Base-by-base conservation (phyloP, 208 protist genomes). In the Crithidia expoeki region DNA sequence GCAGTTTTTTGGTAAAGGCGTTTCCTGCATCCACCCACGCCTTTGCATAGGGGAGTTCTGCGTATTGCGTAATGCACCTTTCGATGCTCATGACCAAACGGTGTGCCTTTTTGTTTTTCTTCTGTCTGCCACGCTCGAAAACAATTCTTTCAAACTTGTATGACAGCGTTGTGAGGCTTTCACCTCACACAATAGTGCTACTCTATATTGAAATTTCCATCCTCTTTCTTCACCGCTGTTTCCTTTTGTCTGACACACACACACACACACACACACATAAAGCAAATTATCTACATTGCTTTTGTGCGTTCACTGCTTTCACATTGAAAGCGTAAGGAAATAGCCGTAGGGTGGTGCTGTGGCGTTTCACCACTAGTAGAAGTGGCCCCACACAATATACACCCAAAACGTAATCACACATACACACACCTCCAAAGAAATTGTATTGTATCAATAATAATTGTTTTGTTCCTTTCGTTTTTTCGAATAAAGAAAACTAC, bases 181-280 rank as follows among this genome's bases (percentile, higher is more conserved):
- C n/a, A n/a, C n/a, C n/a, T n/a, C n/a, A n/a, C n/a, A n/a, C n/a
- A n/a, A n/a, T n/a, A n/a, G n/a, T n/a, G n/a, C n/a, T n/a, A n/a
- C n/a, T 33, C 14, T 32, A 21, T 60, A 11, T 44, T 60, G 14
- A 11, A 28, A 27, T 2, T 40, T 64, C 16, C 40, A 21, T 36
- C 32, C 57, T 21, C 42, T 49, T 25, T 49, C 17, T 55, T 56
- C 57, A 7, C 65, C 33, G 62, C 33, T 56, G 3, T 64, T 62
- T 68, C 62, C 65, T 30, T 59, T 49, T 47, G 23, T 57, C 64
- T 64, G n/a, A n/a, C n/a, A n/a, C n/a, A n/a, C n/a, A n/a, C n/a
- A n/a, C 34, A n/a, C 40, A 19, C 46, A 14, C 25, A 36, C 10
- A 0, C 12, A 12, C 12, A 42, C 36, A 42, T 12, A 42, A 16